phyloP scores from a whole-genome alignment of 306 rosid genomes.

The Psophocarpus tetragonolobus region DNA sequence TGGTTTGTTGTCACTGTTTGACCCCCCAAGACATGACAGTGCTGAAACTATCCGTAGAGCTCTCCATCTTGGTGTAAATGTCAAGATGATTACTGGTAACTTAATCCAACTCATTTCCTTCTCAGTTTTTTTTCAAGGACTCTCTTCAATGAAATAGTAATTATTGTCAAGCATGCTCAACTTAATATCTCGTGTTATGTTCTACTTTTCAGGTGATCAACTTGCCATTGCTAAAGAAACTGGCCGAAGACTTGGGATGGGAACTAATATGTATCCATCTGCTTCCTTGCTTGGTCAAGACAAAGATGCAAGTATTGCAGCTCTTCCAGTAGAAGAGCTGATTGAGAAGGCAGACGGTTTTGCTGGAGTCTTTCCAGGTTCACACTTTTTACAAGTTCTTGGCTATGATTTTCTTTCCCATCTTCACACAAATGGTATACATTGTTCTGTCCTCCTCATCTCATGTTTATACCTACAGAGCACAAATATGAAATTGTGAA shows the following conservation, averaged over 20 bases:
- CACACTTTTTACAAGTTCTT: slow-evolving; percentile 7
- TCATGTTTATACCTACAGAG: slow-evolving; percentile 44
- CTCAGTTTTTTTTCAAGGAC: not conserved
- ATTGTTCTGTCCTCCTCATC: slow-evolving; percentile 10
- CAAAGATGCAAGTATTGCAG: slow-evolving; percentile 83
- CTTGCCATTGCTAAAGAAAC: slow-evolving; percentile 99
- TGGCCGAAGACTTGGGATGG: slow-evolving; percentile 98
- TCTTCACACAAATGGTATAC: not conserved
- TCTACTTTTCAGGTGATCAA: slow-evolving; percentile 70
- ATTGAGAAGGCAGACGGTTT: slow-evolving; percentile 99
- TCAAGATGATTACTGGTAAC: slow-evolving; percentile 99
- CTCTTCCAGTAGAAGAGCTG: slow-evolving; percentile 90
- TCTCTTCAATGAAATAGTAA: not conserved
- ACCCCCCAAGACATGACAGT: slow-evolving; percentile 98
- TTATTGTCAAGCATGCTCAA: not conserved
- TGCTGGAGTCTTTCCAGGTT: slow-evolving; percentile 99
- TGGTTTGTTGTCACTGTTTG: slow-evolving; percentile 89
- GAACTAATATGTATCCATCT: slow-evolving; percentile 98
- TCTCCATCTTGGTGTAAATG: slow-evolving; percentile 96
- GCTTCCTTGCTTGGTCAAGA: slow-evolving; percentile 90
- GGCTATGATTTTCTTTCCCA: not conserved
- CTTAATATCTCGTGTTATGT: slow-evolving; percentile 29
- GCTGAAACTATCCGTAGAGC: slow-evolving; percentile 97
- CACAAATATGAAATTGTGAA: slow-evolving; percentile 97
- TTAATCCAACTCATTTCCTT: not conserved